phyloP scores from a whole-genome alignment of 441 rosid genomes.

The Kokia cookei region DNA sequence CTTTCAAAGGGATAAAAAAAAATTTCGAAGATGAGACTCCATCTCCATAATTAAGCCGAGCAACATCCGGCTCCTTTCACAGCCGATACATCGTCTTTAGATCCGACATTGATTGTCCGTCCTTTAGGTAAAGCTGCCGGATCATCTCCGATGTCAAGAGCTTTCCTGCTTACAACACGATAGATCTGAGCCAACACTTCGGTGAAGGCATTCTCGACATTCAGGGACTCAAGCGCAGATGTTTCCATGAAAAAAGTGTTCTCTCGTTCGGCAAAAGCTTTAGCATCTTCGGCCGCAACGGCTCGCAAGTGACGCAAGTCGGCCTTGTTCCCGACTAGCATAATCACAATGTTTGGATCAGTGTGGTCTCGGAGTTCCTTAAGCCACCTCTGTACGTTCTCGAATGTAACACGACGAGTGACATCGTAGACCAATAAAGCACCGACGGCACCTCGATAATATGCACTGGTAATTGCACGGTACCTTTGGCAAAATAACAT shows the following conservation, averaged over 20 bases:
- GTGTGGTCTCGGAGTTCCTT: conserved; percentile 59
- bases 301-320: conserved; percentile 66
- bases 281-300: conserved; percentile 44
- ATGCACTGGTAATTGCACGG: conserved; percentile 68
- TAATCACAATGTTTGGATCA: conserved; percentile 54
- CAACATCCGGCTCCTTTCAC: conserved; percentile 58
- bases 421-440: conserved; percentile 57
- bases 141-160: conserved; percentile 58
- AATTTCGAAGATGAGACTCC: neutral
- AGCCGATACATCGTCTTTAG: conserved; percentile 54
- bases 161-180: conserved; percentile 53
- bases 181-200: conserved; percentile 60
- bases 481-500: conserved; percentile 25
- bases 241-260: conserved; percentile 61
- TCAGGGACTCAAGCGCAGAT: conserved; percentile 57
- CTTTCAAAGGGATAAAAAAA: conserved; percentile 6
- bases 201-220: conserved; percentile 58
- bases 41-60: conserved; percentile 38
- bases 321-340: conserved; percentile 70
- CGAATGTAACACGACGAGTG: conserved; percentile 58
- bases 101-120: conserved; percentile 51
- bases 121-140: conserved; percentile 68
- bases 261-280: conserved; percentile 46
- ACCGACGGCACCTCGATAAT: conserved; percentile 66
- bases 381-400: conserved; percentile 60